Base-by-base conservation (phyloP, 805 yeast species). In the Tetrapisispora fleetii region DNA sequence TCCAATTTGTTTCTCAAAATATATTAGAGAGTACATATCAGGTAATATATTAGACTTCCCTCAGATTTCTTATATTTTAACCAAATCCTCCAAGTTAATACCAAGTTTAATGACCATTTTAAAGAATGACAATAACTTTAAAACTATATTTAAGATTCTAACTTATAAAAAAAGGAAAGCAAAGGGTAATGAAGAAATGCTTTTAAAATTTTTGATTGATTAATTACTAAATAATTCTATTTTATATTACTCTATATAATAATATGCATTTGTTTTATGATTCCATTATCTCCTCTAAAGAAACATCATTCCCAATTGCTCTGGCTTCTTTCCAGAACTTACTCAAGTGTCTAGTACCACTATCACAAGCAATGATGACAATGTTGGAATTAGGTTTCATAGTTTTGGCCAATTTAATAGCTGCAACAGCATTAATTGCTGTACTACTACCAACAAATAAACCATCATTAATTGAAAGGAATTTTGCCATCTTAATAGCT, bases 381-480 rank as follows among this genome's bases (percentile, higher is more conserved):
- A 91, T 79, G 18, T 71, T 77, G 46, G 83, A 77, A 1, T 90
- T 90, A 0, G 81, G 72, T 62, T 67, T 76, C 36, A 62, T 47
- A 27, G 63, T 58, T 48, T 66, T 60, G 2, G 88, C 85, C 9
- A 78, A 67, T 53, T 78, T 72, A 6, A 80, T 76, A 0, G 95
- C 95, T 0, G 95, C 97, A 5, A 87, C 96, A 39, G 96, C 90
- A 62, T 89, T 89, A 24, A 93, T 81, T 0, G 96, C 95, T n/a
- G 95, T 83, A 40, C 95, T 85, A 27, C 95, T 82, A 2, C 99
- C 99, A 60, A 90, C 76, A 64, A 93, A 93, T 17, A 88, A 67
- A 0, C 98, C 99, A 60, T 91, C 99, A 50, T 85, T 73, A 3
- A 81, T 78, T 52, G 88, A 84, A 28, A 91, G 63, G 57, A 65